Evolutionary conservation across 1,139 yeast genomes (phyloP), one percentile per base, ranked within the genome.

Genomic region (Casaregolazyma lundiana): DNA sequence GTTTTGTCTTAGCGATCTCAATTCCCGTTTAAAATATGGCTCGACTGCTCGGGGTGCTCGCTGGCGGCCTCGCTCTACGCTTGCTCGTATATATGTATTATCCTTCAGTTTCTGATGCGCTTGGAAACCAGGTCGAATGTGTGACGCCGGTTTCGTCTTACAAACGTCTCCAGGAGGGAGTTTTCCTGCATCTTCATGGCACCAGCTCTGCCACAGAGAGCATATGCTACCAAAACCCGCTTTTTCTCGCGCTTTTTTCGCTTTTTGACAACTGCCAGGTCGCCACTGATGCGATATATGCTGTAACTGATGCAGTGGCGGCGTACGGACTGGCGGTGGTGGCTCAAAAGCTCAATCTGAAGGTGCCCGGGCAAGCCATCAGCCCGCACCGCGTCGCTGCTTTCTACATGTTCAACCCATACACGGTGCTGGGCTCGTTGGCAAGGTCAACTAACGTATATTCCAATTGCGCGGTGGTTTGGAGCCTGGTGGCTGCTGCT

Each of bases 221-320:
- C 1, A 81, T 87, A 24, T 87, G 84, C 41, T 94, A 89, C 63
- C 95, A 88, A 51, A 60, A 95, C 3, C 96, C 96, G 1, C 62
- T 90, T 29, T 60, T 86, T 36, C 73, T 87, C 45, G 68, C 73
- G 4, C 54, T 78, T 8, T 69, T 84, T 53, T 69, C 72, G 24
- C 50, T 71, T 2, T 51, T 80, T 38, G 63, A 49, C 43, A 56
- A 15, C 52, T 55, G 60, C 18, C 43, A 44, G 16, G 19, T 53
- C 26, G 49, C 54, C 5, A 50, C 57, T 18, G 55, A 68, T 19
- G 50, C 73, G 9, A 61, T 73, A 0, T 78, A 65, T 53, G 62
- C 76, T 1, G 38, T 62, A 1, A 53, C 68, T 2, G 82, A 78
- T 51, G 60, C 68, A 2, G 46, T 67, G 3, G 65, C 72, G 18